phyloP scores from a whole-genome alignment of 2,329 filamentous ascomycete species.

The Sporothrix brunneoviolacea region DNA sequence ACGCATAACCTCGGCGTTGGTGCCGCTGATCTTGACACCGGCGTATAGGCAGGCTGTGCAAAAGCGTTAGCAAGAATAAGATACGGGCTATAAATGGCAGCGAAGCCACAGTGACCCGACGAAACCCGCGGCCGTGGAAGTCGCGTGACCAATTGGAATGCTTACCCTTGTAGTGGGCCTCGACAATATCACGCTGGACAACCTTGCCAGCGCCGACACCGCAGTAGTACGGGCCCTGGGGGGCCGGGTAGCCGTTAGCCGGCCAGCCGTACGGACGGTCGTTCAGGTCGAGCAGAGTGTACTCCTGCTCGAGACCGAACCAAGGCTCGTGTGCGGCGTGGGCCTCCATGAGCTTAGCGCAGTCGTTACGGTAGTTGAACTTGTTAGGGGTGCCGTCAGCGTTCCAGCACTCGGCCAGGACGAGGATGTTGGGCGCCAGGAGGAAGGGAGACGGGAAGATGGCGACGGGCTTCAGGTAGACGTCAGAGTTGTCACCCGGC shows the following conservation, averaged over 20 bases:
- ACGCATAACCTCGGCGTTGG: slow-evolving; percentile 94
- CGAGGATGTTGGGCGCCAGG: slow-evolving; percentile 68
- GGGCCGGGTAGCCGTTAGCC: slow-evolving; percentile 79
- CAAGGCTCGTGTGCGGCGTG: slow-evolving; percentile 80
- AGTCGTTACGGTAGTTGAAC: slow-evolving; percentile 95
- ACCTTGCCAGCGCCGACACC: slow-evolving; percentile 97
- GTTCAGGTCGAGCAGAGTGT: slow-evolving; percentile 80
- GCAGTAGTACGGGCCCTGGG: slow-evolving; percentile 95
- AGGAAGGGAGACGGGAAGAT: slow-evolving; percentile 85
- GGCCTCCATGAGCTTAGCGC: slow-evolving; percentile 80
- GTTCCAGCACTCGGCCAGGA: slow-evolving; percentile 92
- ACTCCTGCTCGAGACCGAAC: slow-evolving; percentile 98
- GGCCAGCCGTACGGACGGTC: slow-evolving; percentile 93
- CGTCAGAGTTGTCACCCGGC: slow-evolving; percentile 72
- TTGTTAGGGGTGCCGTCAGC: slow-evolving; percentile 93
- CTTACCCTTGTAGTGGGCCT: slow-evolving; percentile 60
- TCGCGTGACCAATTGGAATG: background rate
- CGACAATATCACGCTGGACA: slow-evolving; percentile 95
- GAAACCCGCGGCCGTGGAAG: background rate
- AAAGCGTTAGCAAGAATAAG: slow-evolving; percentile 5
- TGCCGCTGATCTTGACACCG: slow-evolving; percentile 89
- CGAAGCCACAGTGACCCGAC: background rate
- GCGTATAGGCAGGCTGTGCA: slow-evolving; percentile 63
- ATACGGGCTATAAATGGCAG: too few relatives aligned
- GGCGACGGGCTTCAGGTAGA: slow-evolving; percentile 33